Evolutionary conservation across 1,284 basidiomycete genomes (phyloP), one percentile per base, ranked within the genome.

Genomic region (Wolfiporia cocos): DNA sequence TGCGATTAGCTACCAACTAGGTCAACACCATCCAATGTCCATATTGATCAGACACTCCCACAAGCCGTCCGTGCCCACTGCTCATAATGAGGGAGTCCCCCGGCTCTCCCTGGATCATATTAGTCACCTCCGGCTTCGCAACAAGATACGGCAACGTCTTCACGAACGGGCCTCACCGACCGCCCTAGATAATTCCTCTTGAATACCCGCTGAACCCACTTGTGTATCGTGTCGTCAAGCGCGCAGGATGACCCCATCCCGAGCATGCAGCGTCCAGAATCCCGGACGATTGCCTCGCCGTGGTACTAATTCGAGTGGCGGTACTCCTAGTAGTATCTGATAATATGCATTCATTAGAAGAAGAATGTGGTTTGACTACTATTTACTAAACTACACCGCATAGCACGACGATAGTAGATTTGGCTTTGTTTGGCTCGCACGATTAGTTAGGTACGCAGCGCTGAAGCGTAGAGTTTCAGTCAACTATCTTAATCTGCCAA

Each of bases 11-110:
- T 48, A 11, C 72, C 74, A 9, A 75, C 66, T 3, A 81, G 62
- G 3, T 74, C 75, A 11, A 81, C 77, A 0, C 71, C 78, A 50
- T 82, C n/a, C n/a, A n/a, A n/a, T n/a, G n/a, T n/a, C 78, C 50
- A 75, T 70, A 53, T 67, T 76, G 34, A 68, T 70, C 44, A 82
- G 59, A 48, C 69, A 67, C 40, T 81, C 74, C 74, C 76, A 80
- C 14, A 83, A 53, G 3, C 77, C 77, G 48, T 74, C 71, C 4
- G 73, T 73, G 0, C 69, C 78, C 56, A n/a, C n/a, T n/a, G n/a
- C n/a, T n/a, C n/a, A 81, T 57, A 38, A 82, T 73, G 41, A 81
- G 55, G 50, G 78, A 76, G 50, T 77, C 75, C 5, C 71, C 73
- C 0, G 67, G 66, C 30, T 61, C 43, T 9, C 76, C 55, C 23